These are phyloP conservation scores for Pneumocystis carinii DNA, from an alignment of 1,139 yeast species.

Conservation along the genomic window DNA sequence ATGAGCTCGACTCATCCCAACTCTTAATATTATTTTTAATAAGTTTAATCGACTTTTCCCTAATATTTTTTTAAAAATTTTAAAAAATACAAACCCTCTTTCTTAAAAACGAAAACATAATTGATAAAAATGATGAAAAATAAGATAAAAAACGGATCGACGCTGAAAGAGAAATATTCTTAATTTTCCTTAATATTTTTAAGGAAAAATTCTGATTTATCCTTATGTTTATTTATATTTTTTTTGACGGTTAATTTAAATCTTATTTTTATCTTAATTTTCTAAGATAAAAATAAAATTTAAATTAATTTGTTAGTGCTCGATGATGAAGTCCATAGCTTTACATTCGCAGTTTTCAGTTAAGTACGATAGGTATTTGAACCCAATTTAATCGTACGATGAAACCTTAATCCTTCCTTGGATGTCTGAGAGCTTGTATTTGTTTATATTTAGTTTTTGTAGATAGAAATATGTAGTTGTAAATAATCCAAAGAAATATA, in stretches of 20 bases:
- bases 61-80: too few species aligned
- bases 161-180: not conserved
- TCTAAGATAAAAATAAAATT: not conserved
- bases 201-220: too few species aligned
- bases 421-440: not conserved
- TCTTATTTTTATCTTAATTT: not conserved
- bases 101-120: not conserved
- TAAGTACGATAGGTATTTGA: not conserved
- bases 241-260: too few species aligned
- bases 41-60: too few species aligned
- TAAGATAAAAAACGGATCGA: not conserved
- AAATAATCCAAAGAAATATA: too few species aligned
- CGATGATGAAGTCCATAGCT: not conserved
- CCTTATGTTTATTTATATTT: not conserved
- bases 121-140: not conserved
- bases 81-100: too few species aligned
- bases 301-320: not conserved
- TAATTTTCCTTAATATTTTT: not conserved
- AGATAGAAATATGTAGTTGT: too few species aligned
- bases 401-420: not conserved
- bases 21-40: too few species aligned
- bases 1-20: not conserved
- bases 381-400: not conserved
- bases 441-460: too few species aligned
- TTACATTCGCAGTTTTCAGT: conserved; percentile 1